phyloP scores from a whole-genome alignment of 2,329 filamentous ascomycete genomes.

The Venturiaceae sp. region DNA sequence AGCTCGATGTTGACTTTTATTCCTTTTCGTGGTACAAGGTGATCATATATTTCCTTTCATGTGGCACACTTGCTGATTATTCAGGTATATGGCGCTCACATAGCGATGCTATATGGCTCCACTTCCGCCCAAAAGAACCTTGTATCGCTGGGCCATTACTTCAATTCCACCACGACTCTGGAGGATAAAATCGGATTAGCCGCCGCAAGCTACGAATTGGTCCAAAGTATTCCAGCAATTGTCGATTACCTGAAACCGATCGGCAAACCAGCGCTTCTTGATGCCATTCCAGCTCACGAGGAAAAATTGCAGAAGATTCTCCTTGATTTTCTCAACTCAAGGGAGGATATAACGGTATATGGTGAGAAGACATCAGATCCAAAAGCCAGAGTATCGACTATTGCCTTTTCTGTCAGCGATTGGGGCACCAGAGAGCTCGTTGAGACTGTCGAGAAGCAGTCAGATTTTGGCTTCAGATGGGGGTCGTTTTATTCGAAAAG shows the following conservation, averaged over 20 bases:
- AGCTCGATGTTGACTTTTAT: constrained; percentile 65
- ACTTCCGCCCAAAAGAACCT: constrained; percentile 46
- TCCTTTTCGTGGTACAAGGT: constrained; percentile 71
- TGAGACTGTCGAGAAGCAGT: constrained; percentile 49
- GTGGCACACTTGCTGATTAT: not conserved
- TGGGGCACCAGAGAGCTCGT: constrained; percentile 49
- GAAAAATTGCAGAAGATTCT: constrained; percentile 47
- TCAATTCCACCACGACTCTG: constrained; percentile 51
- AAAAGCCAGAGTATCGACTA: constrained; percentile 48
- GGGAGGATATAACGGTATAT: constrained; percentile 44
- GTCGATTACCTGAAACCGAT: constrained; percentile 43
- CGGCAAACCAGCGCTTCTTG: constrained; percentile 13
- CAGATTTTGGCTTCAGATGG: constrained; percentile 53
- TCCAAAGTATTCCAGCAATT: constrained; percentile 52
- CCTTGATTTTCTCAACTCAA: constrained; percentile 46
- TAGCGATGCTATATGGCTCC: constrained; percentile 60
- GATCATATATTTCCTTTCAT: not conserved
- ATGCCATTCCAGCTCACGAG: constrained; percentile 48
- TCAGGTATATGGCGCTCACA: constrained; percentile 59
- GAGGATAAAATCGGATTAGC: constrained; percentile 60
- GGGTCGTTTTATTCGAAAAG: constrained; percentile 61
- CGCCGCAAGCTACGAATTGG: constrained; percentile 61
- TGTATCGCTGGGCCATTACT: constrained; percentile 54
- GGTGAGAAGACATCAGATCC: constrained; percentile 44
- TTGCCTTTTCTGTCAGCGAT: constrained; percentile 56